Evolutionary conservation across 2,329 filamentous ascomycete genomes (phyloP).

Genomic region (Ceratocystiopsis minuta): DNA sequence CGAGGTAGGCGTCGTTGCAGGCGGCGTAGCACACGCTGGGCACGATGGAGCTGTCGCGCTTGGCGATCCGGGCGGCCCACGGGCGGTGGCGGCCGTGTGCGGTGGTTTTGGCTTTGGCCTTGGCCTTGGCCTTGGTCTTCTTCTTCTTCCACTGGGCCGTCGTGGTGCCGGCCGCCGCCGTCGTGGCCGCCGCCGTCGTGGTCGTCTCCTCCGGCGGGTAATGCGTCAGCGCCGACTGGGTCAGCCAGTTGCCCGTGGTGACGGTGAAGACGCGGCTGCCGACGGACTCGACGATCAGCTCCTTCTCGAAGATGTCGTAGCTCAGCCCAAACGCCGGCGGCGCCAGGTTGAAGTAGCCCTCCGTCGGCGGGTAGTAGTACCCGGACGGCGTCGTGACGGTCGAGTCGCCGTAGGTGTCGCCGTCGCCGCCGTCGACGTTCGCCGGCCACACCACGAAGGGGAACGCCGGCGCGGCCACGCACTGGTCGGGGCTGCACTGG

Average conservation of each 20-base stretch:
- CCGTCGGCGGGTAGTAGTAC: constrained; percentile 30
- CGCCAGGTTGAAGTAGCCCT: constrained; percentile 47
- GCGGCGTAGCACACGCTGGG: constrained; percentile 31
- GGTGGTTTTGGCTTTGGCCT: too few relatives aligned
- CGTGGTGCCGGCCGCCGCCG: too few relatives aligned
- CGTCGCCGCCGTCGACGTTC: constrained; percentile 31
- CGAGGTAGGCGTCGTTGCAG: constrained; percentile 32
- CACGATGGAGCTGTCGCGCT: constrained; percentile 21
- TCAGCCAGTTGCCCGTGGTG: constrained; percentile 36
- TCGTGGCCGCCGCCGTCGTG: too few relatives aligned
- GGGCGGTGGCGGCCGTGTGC: too few relatives aligned
- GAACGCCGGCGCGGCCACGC: constrained; percentile 23
- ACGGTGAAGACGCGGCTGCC: constrained; percentile 21
- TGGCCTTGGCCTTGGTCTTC: too few relatives aligned
- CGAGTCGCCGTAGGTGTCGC: constrained; percentile 39
- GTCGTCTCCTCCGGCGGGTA: constrained; percentile 15
- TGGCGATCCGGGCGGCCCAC: constrained; percentile 12
- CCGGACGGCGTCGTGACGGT: constrained; percentile 37
- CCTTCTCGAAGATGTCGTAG: constrained; percentile 40
- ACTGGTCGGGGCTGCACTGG: constrained; percentile 26
- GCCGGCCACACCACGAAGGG: constrained; percentile 23
- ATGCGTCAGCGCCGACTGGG: constrained; percentile 29
- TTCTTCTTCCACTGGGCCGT: too few relatives aligned
- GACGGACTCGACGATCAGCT: constrained; percentile 19
- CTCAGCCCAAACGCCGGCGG: constrained; percentile 43